A percentile compares a stretch with the other conserved stretches of the same genome.
Evolutionary conservation across 2,329 filamentous ascomycete genomes (phyloP).

Genomic region (Colletotrichum sp.): DNA sequence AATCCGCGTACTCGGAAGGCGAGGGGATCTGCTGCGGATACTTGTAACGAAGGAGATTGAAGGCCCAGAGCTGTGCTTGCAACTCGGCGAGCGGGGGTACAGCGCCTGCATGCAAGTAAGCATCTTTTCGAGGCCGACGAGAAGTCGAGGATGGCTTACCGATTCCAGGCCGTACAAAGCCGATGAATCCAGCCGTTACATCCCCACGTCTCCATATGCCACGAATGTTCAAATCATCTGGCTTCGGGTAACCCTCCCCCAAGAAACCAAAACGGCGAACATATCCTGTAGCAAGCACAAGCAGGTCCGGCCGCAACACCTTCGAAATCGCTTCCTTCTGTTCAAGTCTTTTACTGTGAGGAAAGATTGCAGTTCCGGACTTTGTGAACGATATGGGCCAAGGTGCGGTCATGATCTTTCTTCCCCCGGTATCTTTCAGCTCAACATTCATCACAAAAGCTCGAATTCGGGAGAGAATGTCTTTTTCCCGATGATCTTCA

Average conservation of each 20-base stretch:
- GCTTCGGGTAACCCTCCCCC: constrained; percentile 40
- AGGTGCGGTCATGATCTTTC: constrained; percentile 45
- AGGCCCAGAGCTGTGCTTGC: constrained; percentile 52
- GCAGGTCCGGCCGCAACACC: constrained; percentile 43
- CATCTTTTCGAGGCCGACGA: neutral
- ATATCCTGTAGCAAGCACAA: constrained; percentile 54
- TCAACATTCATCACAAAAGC: constrained; percentile 41
- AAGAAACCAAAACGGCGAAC: constrained; percentile 44
- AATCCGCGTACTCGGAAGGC: constrained; percentile 20
- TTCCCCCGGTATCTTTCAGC: constrained; percentile 39
- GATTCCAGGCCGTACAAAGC: constrained; percentile 49
- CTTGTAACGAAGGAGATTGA: constrained; percentile 37
- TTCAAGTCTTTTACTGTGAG: constrained; percentile 26
- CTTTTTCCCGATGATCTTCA: constrained; percentile 34
- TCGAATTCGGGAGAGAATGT: constrained; percentile 37
- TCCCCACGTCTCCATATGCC: constrained; percentile 51
- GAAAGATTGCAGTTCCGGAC: constrained; percentile 40
- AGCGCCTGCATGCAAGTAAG: constrained; percentile 33
- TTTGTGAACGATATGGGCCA: constrained; percentile 45
- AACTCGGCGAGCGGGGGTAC: constrained; percentile 54
- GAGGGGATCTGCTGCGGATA: constrained; percentile 26
- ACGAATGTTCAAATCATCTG: constrained; percentile 54
- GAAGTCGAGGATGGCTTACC: constrained; percentile 26
- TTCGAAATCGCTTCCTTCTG: constrained; percentile 30
- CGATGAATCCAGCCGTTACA: constrained; percentile 47